phyloP scores from a whole-genome alignment of 768 basidiomycete species.

The Macrolepiota albuminosa region DNA sequence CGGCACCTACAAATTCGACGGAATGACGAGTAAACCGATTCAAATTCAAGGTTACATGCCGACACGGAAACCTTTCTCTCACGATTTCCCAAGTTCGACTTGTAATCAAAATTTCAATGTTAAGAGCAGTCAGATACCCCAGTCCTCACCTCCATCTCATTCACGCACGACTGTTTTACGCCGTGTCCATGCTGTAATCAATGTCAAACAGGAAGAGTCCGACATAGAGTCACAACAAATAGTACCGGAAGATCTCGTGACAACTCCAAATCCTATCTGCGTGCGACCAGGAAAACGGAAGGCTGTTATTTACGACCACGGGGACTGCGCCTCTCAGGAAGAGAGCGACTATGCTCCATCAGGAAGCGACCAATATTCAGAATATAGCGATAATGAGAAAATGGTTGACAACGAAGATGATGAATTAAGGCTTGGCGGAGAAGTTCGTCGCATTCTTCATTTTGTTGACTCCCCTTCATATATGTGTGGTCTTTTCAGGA shows the following conservation, averaged over 20 bases:
- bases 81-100: background rate
- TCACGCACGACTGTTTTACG: too few species aligned
- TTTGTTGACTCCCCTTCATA: background rate
- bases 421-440: constrained; percentile 54
- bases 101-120: background rate
- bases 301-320: background rate
- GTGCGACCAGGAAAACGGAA: constrained; percentile 9
- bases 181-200: too few species aligned
- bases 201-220: constrained; percentile 38
- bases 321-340: constrained; percentile 4
- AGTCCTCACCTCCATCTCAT: background rate
- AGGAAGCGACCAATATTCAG: constrained; percentile 6
- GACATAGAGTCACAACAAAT: constrained; percentile 9
- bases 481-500: background rate
- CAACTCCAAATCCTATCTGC: background rate
- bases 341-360: constrained; percentile 4
- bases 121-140: constrained; percentile 7
- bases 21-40: constrained; percentile 5
- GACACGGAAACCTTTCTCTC: background rate
- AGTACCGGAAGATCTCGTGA: background rate
- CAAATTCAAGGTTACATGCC: constrained; percentile 6
- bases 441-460: constrained; percentile 30
- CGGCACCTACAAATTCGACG: constrained; percentile 11
- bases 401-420: background rate
- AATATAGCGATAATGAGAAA: constrained; percentile 30